Percentiles rank a stretch among this genome's conserved stretches.
phyloP scores from a whole-genome alignment of 805 yeast species.

The Saturnispora silvae region DNA sequence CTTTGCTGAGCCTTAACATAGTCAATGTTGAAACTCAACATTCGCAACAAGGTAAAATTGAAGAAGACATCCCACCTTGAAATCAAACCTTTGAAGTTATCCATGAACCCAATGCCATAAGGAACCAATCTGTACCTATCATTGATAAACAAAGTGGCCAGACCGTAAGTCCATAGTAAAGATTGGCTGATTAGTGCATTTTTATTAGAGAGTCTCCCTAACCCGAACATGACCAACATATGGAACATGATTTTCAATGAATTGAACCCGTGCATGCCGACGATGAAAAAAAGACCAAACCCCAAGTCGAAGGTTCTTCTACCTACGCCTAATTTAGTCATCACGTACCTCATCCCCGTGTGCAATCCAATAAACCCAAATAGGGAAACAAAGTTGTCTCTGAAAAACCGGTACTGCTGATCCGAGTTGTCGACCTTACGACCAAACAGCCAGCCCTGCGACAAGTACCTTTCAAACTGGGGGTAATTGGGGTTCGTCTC shows the following conservation, averaged over 20 bases:
- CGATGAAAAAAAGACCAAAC: slow-evolving; percentile 59
- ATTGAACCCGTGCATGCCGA: slow-evolving; percentile 75
- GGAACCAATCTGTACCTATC: slow-evolving; percentile 50
- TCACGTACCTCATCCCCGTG: slow-evolving; percentile 34
- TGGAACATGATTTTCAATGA: slow-evolving; percentile 51
- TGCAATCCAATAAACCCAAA: slow-evolving; percentile 48
- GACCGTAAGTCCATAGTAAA: slow-evolving; percentile 67
- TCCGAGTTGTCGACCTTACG: slow-evolving; percentile 90
- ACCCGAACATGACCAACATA: slow-evolving; percentile 38
- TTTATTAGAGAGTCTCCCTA: slow-evolving; percentile 32
- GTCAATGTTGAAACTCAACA: slow-evolving; percentile 78
- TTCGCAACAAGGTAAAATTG: slow-evolving; percentile 78
- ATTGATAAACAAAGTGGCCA: slow-evolving; percentile 69
- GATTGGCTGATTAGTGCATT: slow-evolving; percentile 31
- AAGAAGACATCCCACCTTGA: slow-evolving; percentile 93
- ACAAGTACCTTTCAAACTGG: slow-evolving; percentile 46
- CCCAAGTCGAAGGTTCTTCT: slow-evolving; percentile 58
- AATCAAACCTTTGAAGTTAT: slow-evolving; percentile 65
- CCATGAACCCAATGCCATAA: slow-evolving; percentile 41
- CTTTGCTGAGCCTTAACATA: slow-evolving; percentile 36
- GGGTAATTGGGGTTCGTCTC: slow-evolving; percentile 66
- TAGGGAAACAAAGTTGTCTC: slow-evolving; percentile 66
- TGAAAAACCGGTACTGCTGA: slow-evolving; percentile 74
- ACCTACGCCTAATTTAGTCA: slow-evolving; percentile 20
- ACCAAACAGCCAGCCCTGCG: slow-evolving; percentile 85